Conservation (phyloP, 2,329 filamentous ascomycete genomes). For the Chaetomium sp. region DNA sequence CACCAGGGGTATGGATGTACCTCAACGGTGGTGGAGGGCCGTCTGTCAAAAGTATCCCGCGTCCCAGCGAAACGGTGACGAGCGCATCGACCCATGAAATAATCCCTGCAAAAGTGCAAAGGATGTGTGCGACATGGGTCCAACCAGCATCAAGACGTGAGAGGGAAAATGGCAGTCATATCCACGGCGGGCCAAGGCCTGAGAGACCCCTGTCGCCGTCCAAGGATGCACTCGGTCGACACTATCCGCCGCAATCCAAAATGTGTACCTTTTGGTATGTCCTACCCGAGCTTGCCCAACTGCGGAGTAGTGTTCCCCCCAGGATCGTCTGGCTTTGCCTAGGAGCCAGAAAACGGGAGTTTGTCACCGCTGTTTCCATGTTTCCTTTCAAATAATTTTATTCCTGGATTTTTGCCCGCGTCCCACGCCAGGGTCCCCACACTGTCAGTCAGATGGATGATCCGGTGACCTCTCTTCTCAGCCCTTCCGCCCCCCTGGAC, state of each 20-base stretch:
- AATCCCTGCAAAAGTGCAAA: constrained; percentile 18
- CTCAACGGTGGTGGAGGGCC: constrained; percentile 1
- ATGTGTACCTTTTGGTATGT: constrained; percentile 18
- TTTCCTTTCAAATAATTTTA: constrained; percentile 22
- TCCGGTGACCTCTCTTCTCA: constrained; percentile 25
- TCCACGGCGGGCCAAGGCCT: constrained; percentile 10
- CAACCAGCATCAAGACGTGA: background rate
- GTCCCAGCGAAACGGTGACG: constrained; percentile 22
- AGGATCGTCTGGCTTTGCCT: constrained; percentile 22
- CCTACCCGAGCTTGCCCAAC: constrained; percentile 22
- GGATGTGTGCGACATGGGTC: constrained; percentile 17
- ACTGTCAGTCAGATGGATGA: constrained; percentile 25
- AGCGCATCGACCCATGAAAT: constrained; percentile 11
- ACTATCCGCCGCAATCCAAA: constrained; percentile 16
- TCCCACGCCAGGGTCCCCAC: constrained; percentile 21
- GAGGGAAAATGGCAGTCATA: background rate
- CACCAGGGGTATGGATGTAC: background rate
- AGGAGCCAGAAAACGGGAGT: constrained; percentile 16
- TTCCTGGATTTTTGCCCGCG: constrained; percentile 18
- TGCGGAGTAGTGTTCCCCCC: constrained; percentile 20
- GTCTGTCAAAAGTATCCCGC: constrained; percentile 11
- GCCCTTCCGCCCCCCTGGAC: constrained; percentile 20
- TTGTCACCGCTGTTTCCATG: constrained; percentile 27
- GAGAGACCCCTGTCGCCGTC: constrained; percentile 14
- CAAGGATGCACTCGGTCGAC: constrained; percentile 16